Conservation (phyloP, 768 basidiomycete genomes). For the Kondoa subrosea region DNA sequence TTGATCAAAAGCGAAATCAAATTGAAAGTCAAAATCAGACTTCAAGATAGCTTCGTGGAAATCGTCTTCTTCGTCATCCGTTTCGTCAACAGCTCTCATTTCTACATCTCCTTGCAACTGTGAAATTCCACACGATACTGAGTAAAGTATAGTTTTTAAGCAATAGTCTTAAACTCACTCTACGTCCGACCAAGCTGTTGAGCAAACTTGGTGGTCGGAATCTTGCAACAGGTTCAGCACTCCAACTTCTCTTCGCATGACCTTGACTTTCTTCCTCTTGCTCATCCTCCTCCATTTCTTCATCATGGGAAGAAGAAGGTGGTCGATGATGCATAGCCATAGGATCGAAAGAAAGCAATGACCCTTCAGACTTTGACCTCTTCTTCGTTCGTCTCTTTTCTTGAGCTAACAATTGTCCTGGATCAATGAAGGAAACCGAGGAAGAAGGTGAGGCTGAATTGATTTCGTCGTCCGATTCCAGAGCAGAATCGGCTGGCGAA, state of each 20-base stretch:
- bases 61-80: slow-evolving; percentile 20
- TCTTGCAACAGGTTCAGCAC: neutral
- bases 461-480: neutral
- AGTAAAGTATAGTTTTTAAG: neutral
- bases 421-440: neutral
- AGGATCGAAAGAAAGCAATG: neutral
- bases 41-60: slow-evolving; percentile 28
- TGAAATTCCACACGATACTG: neutral
- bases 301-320: neutral
- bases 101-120: neutral
- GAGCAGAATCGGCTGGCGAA: neutral
- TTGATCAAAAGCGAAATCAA: slow-evolving; percentile 18
- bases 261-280: neutral
- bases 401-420: neutral
- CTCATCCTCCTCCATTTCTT: neutral
- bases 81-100: neutral
- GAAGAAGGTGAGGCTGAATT: neutral
- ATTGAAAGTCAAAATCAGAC: slow-evolving; percentile 26
- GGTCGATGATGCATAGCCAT: neutral
- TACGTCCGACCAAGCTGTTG: neutral
- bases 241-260: too few relatives aligned
- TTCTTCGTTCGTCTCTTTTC: neutral
- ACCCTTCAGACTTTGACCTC: slow-evolving; percentile 3
- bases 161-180: neutral
- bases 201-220: neutral